Conservation (phyloP, 805 yeast genomes). For the Candida berthetii region DNA sequence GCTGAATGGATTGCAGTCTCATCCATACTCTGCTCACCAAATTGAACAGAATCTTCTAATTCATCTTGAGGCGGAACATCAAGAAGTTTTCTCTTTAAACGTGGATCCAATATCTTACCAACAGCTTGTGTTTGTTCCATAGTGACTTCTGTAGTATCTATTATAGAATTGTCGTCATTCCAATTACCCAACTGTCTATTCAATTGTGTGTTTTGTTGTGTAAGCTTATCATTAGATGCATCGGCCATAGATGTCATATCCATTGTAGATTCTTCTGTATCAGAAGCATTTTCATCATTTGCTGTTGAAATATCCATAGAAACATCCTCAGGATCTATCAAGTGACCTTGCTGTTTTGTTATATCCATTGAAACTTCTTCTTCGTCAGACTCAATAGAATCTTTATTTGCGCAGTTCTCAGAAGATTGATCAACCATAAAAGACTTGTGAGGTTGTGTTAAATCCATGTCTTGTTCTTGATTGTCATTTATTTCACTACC, state of each 20-base stretch:
- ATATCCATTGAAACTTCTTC: neutral
- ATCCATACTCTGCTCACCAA: slow-evolving; percentile 5
- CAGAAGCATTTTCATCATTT: neutral
- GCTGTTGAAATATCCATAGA: neutral
- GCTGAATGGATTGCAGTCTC: slow-evolving; percentile 5
- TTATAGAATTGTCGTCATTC: slow-evolving; percentile 1
- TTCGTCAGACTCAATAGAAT: neutral
- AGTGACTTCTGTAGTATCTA: too few relatives aligned
- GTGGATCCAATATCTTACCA: slow-evolving; percentile 2
- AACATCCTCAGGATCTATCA: neutral
- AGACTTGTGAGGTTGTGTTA: slow-evolving; percentile 11
- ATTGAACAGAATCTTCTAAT: too few relatives aligned
- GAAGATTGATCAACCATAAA: too few relatives aligned
- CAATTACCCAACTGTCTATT: slow-evolving; percentile 8
- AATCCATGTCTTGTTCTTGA: slow-evolving; percentile 18
- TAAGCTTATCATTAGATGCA: slow-evolving; percentile 9
- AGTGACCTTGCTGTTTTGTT: neutral
- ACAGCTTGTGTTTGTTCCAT: slow-evolving; percentile 14
- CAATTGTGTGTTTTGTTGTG: slow-evolving; percentile 13
- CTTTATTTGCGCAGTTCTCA: too few relatives aligned
- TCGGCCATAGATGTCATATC: slow-evolving; percentile 11
- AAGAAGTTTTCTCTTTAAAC: too few relatives aligned
- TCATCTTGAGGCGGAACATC: too few relatives aligned
- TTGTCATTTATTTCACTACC: slow-evolving; percentile 10
- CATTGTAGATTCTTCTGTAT: slow-evolving; percentile 13